These are phyloP conservation scores for Globisporangium mamillatum DNA, from an alignment of 352 stramenopile species.

Conservation along the genomic window DNA sequence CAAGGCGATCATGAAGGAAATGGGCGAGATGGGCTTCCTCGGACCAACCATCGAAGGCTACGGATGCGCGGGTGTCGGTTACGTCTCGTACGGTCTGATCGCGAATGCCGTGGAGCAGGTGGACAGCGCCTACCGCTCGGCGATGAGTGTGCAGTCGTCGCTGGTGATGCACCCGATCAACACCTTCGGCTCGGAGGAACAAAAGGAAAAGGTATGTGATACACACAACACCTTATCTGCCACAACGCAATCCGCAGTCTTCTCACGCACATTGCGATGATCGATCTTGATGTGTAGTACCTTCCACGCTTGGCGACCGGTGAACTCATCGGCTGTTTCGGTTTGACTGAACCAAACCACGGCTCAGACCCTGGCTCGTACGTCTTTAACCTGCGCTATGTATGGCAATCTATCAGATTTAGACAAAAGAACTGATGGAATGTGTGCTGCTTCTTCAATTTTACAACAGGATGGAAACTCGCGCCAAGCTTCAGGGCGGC, in stretches of 20 bases:
- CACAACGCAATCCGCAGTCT: neutral
- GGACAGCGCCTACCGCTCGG: constrained; percentile 95
- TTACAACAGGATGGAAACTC: constrained; percentile 91
- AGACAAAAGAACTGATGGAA: neutral
- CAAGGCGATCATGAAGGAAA: constrained; percentile 92
- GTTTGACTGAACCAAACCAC: constrained; percentile 98
- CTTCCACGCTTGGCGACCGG: constrained; percentile 92
- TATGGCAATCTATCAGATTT: neutral
- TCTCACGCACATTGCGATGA: constrained; percentile 1
- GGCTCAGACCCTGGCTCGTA: constrained; percentile 93
- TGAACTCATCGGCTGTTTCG: constrained; percentile 98
- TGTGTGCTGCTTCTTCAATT: neutral
- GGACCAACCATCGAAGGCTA: constrained; percentile 94
- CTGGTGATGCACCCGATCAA: constrained; percentile 99
- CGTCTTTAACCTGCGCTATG: constrained; percentile 13
- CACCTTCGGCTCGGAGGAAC: constrained; percentile 94
- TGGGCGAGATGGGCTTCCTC: constrained; percentile 93
- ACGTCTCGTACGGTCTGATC: constrained; percentile 97
- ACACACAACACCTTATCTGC: neutral
- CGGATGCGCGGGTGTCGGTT: constrained; percentile 92
- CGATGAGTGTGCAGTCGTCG: constrained; percentile 97
- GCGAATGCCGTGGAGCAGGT: constrained; percentile 95
- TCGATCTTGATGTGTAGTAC: constrained; percentile 61
- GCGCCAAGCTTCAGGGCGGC: constrained; percentile 80
- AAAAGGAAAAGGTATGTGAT: constrained; percentile 89